Evolutionary conservation across 371 early-diverging fungal species (phyloP).

Genomic region (Mucor lusitanicus): DNA sequence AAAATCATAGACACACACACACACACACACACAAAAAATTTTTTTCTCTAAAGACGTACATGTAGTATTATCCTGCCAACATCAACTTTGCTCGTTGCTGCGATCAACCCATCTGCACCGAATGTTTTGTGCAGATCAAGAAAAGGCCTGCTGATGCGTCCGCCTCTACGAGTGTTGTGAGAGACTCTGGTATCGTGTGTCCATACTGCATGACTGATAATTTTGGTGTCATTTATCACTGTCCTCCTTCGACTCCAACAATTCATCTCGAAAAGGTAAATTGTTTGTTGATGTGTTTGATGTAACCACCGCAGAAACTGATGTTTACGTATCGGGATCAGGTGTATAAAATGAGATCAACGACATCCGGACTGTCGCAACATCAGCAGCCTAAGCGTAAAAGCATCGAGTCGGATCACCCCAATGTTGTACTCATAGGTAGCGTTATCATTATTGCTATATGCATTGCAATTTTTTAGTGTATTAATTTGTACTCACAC

Average conservation of each 20-base stretch:
- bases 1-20: neutral
- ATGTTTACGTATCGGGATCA: neutral
- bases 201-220: slow-evolving; percentile 78
- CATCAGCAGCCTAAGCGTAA: slow-evolving; percentile 3
- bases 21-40: neutral
- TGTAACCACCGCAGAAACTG: neutral
- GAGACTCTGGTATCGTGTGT: slow-evolving; percentile 50
- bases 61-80: slow-evolving; percentile 88
- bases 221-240: slow-evolving; percentile 21
- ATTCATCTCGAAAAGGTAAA: slow-evolving; percentile 5
- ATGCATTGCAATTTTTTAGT: neutral
- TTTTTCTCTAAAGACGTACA: slow-evolving; percentile 17
- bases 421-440: slow-evolving; percentile 22
- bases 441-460: neutral
- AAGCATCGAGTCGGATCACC: slow-evolving; percentile 11
- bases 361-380: slow-evolving; percentile 15
- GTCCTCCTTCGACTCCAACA: neutral
- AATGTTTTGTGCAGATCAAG: slow-evolving; percentile 93
- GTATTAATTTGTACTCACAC: neutral
- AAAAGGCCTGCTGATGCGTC: slow-evolving; percentile 47
- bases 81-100: slow-evolving; percentile 93
- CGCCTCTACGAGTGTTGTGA: neutral
- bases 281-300: neutral
- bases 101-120: slow-evolving; percentile 94
- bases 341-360: neutral